Evolutionary conservation across 129 eudicot genomes (phyloP).

Genomic region (Smallanthus sonchifolius): DNA sequence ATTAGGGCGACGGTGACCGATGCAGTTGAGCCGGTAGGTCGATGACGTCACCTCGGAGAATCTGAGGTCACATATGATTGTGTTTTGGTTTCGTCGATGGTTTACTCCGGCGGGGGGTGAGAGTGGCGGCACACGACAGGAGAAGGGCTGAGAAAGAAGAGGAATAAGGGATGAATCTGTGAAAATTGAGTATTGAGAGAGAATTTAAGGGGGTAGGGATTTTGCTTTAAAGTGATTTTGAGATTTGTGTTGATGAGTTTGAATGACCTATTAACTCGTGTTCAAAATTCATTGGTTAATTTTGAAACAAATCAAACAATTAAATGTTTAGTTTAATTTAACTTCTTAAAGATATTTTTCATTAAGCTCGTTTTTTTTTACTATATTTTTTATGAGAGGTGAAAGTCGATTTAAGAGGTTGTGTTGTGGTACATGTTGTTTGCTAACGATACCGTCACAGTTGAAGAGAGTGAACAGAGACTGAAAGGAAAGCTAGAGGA

Average conservation of each 20-base stretch:
- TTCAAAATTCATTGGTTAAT: too few relatives aligned
- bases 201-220: slow-evolving; percentile 1
- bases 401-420: too few relatives aligned
- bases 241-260: not conserved
- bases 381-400: too few relatives aligned
- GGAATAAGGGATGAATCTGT: slow-evolving; percentile 16
- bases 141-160: not conserved
- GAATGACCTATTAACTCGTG: not conserved
- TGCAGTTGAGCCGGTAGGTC: not conserved
- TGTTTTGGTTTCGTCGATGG: slow-evolving; percentile 14
- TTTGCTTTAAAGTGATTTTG: slow-evolving; percentile 1
- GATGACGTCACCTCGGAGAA: slow-evolving; percentile 4
- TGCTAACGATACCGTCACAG: too few relatives aligned
- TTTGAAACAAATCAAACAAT: too few relatives aligned
- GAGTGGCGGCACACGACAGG: slow-evolving; percentile 11
- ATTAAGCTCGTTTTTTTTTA: too few relatives aligned
- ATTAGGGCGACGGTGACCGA: slow-evolving; percentile 13
- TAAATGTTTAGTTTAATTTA: too few relatives aligned
- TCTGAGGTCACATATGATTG: not conserved
- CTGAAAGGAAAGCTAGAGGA: too few relatives aligned
- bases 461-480: too few relatives aligned
- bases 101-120: slow-evolving; percentile 20
- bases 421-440: too few relatives aligned
- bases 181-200: not conserved
- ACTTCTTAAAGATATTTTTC: too few relatives aligned